A percentile compares a stretch with the other conserved stretches of the same genome.
Evolutionary conservation across 257 asterid species (phyloP).

Genomic region (Plantago ovata): DNA sequence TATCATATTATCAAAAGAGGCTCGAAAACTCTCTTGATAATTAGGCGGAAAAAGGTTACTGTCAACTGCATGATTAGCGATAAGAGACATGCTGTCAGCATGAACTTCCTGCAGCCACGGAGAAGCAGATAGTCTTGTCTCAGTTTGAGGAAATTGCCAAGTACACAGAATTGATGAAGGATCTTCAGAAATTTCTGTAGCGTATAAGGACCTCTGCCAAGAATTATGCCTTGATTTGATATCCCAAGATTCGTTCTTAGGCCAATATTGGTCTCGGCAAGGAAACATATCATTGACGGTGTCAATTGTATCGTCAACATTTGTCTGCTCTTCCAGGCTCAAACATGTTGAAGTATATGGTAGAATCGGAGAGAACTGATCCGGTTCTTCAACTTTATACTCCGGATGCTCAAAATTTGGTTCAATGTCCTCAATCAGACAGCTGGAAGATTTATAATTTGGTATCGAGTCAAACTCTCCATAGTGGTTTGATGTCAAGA

Average conservation of each 20-base stretch:
- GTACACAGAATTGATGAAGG: slow-evolving; percentile 22
- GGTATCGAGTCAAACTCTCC: slow-evolving; percentile 26
- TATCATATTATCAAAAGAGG: slow-evolving; percentile 26
- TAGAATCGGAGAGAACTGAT: slow-evolving; percentile 27
- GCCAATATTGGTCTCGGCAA: slow-evolving; percentile 25
- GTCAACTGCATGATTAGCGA: slow-evolving; percentile 23
- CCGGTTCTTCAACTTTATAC: slow-evolving; percentile 26
- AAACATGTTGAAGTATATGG: slow-evolving; percentile 30
- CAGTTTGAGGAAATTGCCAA: slow-evolving; percentile 33
- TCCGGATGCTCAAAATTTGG: slow-evolving; percentile 27
- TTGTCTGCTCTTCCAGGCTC: slow-evolving; percentile 27
- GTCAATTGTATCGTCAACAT: slow-evolving; percentile 21
- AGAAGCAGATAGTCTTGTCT: slow-evolving; percentile 20
- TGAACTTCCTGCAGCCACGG: slow-evolving; percentile 24
- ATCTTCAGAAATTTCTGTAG: slow-evolving; percentile 25
- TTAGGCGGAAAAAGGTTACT: slow-evolving; percentile 25
- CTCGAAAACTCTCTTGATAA: slow-evolving; percentile 4
- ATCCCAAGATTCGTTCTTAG: slow-evolving; percentile 18
- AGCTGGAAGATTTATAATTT: slow-evolving; percentile 21
- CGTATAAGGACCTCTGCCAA: slow-evolving; percentile 33
- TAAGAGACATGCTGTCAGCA: slow-evolving; percentile 20
- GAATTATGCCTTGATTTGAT: slow-evolving; percentile 23
- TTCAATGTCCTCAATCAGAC: slow-evolving; percentile 25
- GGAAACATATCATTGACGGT: slow-evolving; percentile 21
- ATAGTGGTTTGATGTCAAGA: slow-evolving; percentile 26